phyloP scores from a whole-genome alignment of 192 early-diverging fungal genomes.

The Gamsiella multidivaricata region DNA sequence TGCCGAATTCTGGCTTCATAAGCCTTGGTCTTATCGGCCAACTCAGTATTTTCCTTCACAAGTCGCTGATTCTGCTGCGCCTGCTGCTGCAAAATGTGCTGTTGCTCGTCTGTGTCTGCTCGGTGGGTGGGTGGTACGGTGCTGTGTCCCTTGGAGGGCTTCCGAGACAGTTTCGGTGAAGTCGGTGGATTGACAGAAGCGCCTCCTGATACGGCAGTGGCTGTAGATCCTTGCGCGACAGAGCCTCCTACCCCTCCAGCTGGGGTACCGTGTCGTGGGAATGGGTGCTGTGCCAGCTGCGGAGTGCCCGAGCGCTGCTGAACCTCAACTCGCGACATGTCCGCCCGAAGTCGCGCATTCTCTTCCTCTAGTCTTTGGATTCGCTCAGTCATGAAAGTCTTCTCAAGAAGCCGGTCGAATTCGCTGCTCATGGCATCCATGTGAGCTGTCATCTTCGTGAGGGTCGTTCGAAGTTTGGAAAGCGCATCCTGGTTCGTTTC shows the following conservation, averaged over 20 bases:
- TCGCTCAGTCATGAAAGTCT: slow-evolving; percentile 52
- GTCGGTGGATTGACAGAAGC: slow-evolving; percentile 15
- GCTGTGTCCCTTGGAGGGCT: slow-evolving; percentile 34
- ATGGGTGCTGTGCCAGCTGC: slow-evolving; percentile 23
- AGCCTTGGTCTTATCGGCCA: slow-evolving; percentile 41
- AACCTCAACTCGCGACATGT: slow-evolving; percentile 42
- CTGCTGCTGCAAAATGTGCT: slow-evolving; percentile 40
- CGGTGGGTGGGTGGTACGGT: slow-evolving; percentile 1
- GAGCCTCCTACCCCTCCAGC: slow-evolving; percentile 25
- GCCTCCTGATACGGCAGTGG: slow-evolving; percentile 5
- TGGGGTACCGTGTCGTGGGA: slow-evolving; percentile 15
- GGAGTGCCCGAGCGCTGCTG: slow-evolving; percentile 50
- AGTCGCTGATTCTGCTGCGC: slow-evolving; percentile 37
- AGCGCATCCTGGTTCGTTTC: slow-evolving; percentile 41
- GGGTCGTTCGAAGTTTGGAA: slow-evolving; percentile 32
- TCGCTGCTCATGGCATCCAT: slow-evolving; percentile 59
- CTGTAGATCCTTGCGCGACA: slow-evolving; percentile 2
- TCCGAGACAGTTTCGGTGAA: slow-evolving; percentile 36
- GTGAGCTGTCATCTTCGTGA: slow-evolving; percentile 54
- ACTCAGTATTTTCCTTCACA: slow-evolving; percentile 34
- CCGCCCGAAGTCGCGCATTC: slow-evolving; percentile 33
- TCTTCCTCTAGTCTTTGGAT: slow-evolving; percentile 43
- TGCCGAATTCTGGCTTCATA: slow-evolving; percentile 56
- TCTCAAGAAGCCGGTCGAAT: slow-evolving; percentile 56
- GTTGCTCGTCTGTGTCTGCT: slow-evolving; percentile 33